Base-by-base conservation (phyloP, 1,284 basidiomycete genomes). In the Trametes versicolor region DNA sequence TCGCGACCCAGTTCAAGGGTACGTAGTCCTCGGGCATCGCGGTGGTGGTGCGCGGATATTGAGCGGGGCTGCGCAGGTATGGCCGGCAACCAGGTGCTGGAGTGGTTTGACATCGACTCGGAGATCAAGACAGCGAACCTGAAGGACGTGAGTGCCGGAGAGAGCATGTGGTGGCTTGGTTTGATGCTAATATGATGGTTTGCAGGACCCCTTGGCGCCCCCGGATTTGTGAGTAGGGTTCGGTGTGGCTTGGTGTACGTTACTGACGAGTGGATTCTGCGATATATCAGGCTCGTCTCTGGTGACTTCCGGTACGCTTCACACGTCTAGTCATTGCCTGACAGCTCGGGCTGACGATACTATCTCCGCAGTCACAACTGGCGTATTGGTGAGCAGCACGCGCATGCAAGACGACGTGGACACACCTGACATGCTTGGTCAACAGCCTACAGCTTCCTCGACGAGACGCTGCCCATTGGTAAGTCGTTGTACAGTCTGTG, bases 1-100 rank as follows among this genome's bases (percentile, higher is more conserved):
- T 83, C 69, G 65, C 73, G 21, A 78, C 88, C 55, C 76, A 89
- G 68, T 89, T 81, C 75, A 89, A 89, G 74, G 88, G 87, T 83
- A 48, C 50, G 69, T 63, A 19, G 32, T 32, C 19, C 23, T n/a
- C 21, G 17, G 39, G 39, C 43, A n/a, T 51, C 32, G 7, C 15
- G 4, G 3, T 2, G 4, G 3, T 2, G 1, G 0, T 2, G 2
- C 9, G 25, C 48, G 43, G 63, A 15, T 17, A 7, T 53, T 54
- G 32, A 49, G 15, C 34, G 19, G 8, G 37, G 4, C 9, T 32
- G 27, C 17, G 37, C 53, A 84, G 85, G 85, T 21, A 88, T 89
- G 87, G 86, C 87, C 0, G 87, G 87, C 2, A 88, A 87, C 70
- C 87, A 89, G 70, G 88, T 90, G 0, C 70, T 90, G 13, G 87